Evolutionary conservation across 2,329 filamentous ascomycete species (phyloP).

Genomic region (Sordariomycetes sp.): DNA sequence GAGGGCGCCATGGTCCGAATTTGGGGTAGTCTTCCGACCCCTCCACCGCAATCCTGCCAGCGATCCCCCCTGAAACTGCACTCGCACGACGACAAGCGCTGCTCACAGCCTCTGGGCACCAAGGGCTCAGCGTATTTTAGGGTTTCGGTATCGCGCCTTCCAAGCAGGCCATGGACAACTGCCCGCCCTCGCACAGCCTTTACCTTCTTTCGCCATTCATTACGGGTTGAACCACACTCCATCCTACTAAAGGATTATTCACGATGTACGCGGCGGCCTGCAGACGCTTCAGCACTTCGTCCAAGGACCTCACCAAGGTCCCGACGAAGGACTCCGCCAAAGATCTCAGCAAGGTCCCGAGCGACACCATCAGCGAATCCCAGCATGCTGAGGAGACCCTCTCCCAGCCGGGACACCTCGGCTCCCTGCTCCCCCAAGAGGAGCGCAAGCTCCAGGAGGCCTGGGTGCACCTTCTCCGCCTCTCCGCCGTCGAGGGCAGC

Average conservation of each 20-base stretch:
- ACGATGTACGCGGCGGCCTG: neutral
- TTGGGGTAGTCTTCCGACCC: neutral
- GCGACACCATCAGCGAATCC: neutral
- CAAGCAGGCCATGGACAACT: neutral
- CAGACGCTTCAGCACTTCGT: neutral
- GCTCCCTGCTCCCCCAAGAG: slow-evolving; percentile 81
- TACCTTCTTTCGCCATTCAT: neutral
- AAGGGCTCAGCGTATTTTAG: neutral
- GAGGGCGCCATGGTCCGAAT: neutral
- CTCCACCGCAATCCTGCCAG: neutral
- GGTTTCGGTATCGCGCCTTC: neutral
- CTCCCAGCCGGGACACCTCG: slow-evolving; percentile 56
- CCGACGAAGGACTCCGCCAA: neutral
- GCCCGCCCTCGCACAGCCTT: neutral
- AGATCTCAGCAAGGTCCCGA: neutral
- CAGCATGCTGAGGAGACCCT: neutral
- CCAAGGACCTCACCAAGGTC: neutral
- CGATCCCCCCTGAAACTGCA: neutral
- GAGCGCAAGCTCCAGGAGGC: slow-evolving; percentile 81
- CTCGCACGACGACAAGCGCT: neutral
- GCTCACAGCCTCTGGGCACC: neutral
- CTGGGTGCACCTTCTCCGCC: slow-evolving; percentile 66
- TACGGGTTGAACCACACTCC: neutral
- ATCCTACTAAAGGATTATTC: neutral
- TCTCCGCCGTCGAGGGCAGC: slow-evolving; percentile 33